Evolutionary conservation across 176 grass and related monocot species (phyloP).

Genomic region (Secale cereale): DNA sequence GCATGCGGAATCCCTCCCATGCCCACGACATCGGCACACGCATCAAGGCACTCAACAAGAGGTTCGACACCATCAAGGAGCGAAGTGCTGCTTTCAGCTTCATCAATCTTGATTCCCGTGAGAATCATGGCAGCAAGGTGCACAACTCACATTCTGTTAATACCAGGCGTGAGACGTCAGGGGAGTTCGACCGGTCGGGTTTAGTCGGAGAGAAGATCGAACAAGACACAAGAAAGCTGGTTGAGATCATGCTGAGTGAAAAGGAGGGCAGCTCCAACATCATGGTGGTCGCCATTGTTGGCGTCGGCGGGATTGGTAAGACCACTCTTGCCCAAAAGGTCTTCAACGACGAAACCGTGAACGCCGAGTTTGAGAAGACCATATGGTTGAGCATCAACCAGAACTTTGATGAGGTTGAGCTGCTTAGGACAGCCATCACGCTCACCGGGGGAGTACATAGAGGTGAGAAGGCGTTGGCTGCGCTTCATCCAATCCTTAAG

Average conservation of each 20-base stretch:
- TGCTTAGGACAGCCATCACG: neutral
- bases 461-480: neutral
- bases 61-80: neutral
- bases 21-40: neutral
- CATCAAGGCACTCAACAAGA: constrained; percentile 10
- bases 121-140: neutral
- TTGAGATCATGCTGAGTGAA: neutral
- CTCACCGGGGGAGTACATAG: neutral
- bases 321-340: constrained; percentile 42
- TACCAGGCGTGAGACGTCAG: neutral
- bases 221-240: neutral
- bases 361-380: neutral
- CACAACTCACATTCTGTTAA: accelerated
- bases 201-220: constrained; percentile 18
- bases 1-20: neutral
- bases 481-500: neutral
- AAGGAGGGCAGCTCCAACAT: neutral
- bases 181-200: neutral
- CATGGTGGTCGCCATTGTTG: constrained; percentile 19
- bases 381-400: constrained; percentile 33
- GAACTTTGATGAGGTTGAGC: neutral
- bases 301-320: constrained; percentile 33
- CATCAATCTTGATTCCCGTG: neutral
- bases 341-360: neutral
- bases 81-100: neutral